Percentiles rank a stretch among this genome's conserved stretches.
Evolutionary conservation across 2,329 filamentous ascomycete genomes (phyloP).

Genomic region (Helotiales sp.): DNA sequence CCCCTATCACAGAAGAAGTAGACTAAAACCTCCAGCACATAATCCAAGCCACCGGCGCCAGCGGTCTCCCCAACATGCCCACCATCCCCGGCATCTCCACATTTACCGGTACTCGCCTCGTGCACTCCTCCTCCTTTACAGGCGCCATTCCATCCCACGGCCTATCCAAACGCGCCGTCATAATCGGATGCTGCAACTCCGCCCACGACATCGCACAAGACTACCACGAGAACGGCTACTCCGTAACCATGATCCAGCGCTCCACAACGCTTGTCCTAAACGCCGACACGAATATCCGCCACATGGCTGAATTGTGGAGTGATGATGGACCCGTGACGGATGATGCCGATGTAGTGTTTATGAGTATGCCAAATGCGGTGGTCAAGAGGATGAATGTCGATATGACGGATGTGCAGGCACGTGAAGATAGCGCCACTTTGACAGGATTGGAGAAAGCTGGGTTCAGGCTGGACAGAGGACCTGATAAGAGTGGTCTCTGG

Average conservation of each 20-base stretch:
- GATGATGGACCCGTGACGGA: slow-evolving; percentile 56
- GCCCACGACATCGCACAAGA: slow-evolving; percentile 73
- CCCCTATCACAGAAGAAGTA: slow-evolving; percentile 36
- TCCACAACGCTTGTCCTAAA: slow-evolving; percentile 68
- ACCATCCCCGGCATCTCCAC: slow-evolving; percentile 57
- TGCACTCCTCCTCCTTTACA: slow-evolving; percentile 65
- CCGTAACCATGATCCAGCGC: slow-evolving; percentile 73
- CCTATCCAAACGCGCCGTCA: slow-evolving; percentile 62
- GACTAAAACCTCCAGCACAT: slow-evolving; percentile 38
- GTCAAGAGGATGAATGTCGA: slow-evolving; percentile 63
- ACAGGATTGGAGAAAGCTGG: slow-evolving; percentile 59
- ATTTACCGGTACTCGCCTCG: slow-evolving; percentile 54
- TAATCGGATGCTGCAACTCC: slow-evolving; percentile 72
- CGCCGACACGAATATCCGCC: slow-evolving; percentile 51
- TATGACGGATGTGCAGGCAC: slow-evolving; percentile 46
- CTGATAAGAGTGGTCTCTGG: slow-evolving; percentile 58
- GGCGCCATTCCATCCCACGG: slow-evolving; percentile 53
- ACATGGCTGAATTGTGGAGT: slow-evolving; percentile 49
- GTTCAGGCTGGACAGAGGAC: slow-evolving; percentile 63
- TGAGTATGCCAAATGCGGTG: slow-evolving; percentile 62
- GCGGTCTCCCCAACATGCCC: slow-evolving; percentile 55
- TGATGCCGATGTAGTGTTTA: slow-evolving; percentile 66
- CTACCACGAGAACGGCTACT: slow-evolving; percentile 67
- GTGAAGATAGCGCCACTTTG: slow-evolving; percentile 47
- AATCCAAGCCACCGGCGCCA: slow-evolving; percentile 40